A percentile compares a stretch with the other conserved stretches of the same genome.
Conservation (phyloP, 2,329 filamentous ascomycete species). For the Verticillium zaregamsianum region DNA sequence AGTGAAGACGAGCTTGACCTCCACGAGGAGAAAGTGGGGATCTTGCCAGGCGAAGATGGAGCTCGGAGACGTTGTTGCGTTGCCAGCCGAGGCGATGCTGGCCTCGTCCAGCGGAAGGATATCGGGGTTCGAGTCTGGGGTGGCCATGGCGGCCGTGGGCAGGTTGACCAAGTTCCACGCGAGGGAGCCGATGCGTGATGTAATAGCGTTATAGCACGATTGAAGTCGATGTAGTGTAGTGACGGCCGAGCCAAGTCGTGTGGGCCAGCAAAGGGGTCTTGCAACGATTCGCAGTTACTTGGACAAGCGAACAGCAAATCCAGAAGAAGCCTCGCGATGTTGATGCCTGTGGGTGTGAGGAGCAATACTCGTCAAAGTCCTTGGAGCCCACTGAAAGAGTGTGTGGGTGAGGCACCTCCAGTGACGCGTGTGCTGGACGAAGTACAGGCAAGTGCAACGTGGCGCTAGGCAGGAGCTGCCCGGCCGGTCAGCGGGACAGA, state of each 20-base stretch:
- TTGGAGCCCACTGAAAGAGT: neutral
- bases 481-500: too few species aligned
- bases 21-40: conserved; percentile 38
- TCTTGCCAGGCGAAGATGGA: conserved; percentile 21
- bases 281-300: too few species aligned
- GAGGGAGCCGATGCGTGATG: too few species aligned
- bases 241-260: too few species aligned
- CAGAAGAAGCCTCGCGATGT: too few species aligned
- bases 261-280: too few species aligned
- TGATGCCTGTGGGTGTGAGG: too few species aligned
- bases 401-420: neutral
- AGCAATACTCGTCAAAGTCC: too few species aligned
- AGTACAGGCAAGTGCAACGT: neutral
- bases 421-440: neutral
- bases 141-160: conserved; percentile 7
- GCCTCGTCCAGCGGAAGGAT: conserved; percentile 20
- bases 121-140: conserved; percentile 5
- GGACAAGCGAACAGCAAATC: too few species aligned
- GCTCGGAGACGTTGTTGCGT: conserved; percentile 23
- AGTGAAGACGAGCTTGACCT: conserved; percentile 51
- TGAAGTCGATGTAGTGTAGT: too few species aligned
- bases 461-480: neutral
- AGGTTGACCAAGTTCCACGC: neutral
- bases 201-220: too few species aligned
- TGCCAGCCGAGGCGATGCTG: conserved; percentile 20